Percentiles rank a stretch among this genome's conserved stretches.
Conservation (phyloP, 129 eudicot species). For the Oenanthe sinensis region DNA sequence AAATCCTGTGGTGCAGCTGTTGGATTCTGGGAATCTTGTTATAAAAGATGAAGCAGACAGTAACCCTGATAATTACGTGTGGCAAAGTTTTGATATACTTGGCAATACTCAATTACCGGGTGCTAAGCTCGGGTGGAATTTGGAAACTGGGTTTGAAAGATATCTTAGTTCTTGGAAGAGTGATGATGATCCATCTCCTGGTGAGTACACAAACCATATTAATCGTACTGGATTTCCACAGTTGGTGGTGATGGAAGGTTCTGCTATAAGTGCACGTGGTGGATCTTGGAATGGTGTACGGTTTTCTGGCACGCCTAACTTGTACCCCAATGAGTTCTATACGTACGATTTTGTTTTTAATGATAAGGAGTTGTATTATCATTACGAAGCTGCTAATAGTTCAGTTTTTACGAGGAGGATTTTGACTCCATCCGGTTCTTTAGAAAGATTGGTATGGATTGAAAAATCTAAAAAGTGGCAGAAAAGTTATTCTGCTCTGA, state of each 20-base stretch:
- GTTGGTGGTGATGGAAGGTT: neutral
- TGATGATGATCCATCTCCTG: conserved; percentile 27
- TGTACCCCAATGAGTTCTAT: conserved; percentile 12
- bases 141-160: neutral
- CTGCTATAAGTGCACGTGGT: neutral
- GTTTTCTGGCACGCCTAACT: conserved; percentile 3
- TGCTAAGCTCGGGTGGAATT: conserved; percentile 14
- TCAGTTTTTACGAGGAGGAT: conserved; percentile 15
- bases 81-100: too few species aligned
- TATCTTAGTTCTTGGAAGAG: conserved; percentile 21
- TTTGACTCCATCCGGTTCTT: conserved; percentile 15
- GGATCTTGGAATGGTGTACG: conserved; percentile 28
- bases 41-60: neutral
- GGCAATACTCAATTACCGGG: conserved; percentile 10
- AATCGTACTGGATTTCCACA: neutral
- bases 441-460: conserved; percentile 18
- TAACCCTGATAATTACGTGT: neutral
- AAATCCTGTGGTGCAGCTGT: neutral
- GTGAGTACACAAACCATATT: neutral
- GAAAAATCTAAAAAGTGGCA: conserved; percentile 18
- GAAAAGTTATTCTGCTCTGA: conserved; percentile 2
- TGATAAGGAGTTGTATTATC: conserved; percentile 17
- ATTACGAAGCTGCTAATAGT: conserved; percentile 9
- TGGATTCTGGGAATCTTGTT: conserved; percentile 37
- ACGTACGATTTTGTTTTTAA: conserved; percentile 13